Conservation (phyloP, 2,329 filamentous ascomycete genomes). For the Neonectria magnoliae region DNA sequence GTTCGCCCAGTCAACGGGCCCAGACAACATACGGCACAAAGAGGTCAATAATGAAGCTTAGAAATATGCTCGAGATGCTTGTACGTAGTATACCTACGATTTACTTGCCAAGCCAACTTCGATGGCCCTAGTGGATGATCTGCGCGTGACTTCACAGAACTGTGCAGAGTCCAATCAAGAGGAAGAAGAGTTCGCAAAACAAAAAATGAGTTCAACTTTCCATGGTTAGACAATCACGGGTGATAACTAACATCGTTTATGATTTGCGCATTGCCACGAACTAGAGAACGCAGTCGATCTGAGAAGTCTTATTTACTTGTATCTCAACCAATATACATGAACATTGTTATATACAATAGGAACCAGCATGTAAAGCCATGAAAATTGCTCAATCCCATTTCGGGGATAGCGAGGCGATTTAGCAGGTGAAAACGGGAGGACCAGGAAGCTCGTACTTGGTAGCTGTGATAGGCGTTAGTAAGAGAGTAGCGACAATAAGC, state of each 20-base stretch:
- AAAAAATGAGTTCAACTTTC: too few species aligned
- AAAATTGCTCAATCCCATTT: slow-evolving; percentile 1
- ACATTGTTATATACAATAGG: slow-evolving; percentile 20
- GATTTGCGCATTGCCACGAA: background rate
- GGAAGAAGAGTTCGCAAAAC: background rate
- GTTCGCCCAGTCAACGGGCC: too few species aligned
- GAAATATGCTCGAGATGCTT: too few species aligned
- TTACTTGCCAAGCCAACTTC: background rate
- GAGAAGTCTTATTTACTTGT: slow-evolving; percentile 3
- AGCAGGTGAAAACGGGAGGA: slow-evolving; percentile 60
- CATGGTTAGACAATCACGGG: too few species aligned
- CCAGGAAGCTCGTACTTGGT: slow-evolving; percentile 58
- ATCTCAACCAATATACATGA: slow-evolving; percentile 21
- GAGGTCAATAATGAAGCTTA: too few species aligned
- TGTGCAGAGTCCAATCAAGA: background rate
- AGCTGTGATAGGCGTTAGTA: slow-evolving; percentile 33
- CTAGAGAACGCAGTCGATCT: background rate
- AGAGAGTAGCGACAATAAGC: slow-evolving; percentile 2
- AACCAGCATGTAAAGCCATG: slow-evolving; percentile 18
- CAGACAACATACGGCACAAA: too few species aligned
- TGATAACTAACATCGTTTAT: background rate
- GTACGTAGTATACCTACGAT: too few species aligned
- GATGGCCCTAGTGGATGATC: background rate
- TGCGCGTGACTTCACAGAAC: background rate
- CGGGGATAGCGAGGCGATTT: slow-evolving; percentile 6